Evolutionary conservation across 1,284 basidiomycete species (phyloP).

Genomic region (Papiliotrema nemorosa): DNA sequence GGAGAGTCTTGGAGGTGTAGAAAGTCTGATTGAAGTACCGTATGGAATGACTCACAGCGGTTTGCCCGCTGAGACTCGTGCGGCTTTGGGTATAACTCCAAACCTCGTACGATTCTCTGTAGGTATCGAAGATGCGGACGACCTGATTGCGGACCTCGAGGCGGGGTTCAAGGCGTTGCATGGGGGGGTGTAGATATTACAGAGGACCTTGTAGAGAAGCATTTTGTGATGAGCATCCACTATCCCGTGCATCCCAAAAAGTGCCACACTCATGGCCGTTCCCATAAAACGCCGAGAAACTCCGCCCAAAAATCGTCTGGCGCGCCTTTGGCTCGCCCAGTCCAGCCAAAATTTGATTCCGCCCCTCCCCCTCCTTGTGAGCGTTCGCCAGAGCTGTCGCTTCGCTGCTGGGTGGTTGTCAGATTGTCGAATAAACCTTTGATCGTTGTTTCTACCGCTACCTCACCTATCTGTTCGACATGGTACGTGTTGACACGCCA

Average conservation of each 20-base stretch:
- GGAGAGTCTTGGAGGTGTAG: constrained; percentile 86
- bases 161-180: constrained; percentile 47
- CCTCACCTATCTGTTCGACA: constrained; percentile 5
- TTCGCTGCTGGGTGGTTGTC: no score
- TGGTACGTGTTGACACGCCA: neutral
- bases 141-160: constrained; percentile 71
- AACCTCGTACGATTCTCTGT: constrained; percentile 79
- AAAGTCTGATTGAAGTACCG: constrained; percentile 81
- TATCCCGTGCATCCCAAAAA: neutral
- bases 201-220: neutral
- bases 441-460: no score
- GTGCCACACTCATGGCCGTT: neutral
- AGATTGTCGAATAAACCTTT: no score
- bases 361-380: neutral
- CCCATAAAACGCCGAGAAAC: constrained; percentile 27
- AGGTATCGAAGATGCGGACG: constrained; percentile 82
- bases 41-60: constrained; percentile 66
- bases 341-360: neutral
- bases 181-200: neutral
- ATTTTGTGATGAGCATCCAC: neutral
- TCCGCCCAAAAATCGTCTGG: constrained; percentile 9
- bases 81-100: constrained; percentile 70
- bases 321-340: neutral
- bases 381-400: no score
- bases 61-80: constrained; percentile 58